A percentile compares a stretch with the other conserved stretches of the same genome.
Conservation (phyloP, 371 early-diverging fungal species). For the Actinomucor elegans region DNA sequence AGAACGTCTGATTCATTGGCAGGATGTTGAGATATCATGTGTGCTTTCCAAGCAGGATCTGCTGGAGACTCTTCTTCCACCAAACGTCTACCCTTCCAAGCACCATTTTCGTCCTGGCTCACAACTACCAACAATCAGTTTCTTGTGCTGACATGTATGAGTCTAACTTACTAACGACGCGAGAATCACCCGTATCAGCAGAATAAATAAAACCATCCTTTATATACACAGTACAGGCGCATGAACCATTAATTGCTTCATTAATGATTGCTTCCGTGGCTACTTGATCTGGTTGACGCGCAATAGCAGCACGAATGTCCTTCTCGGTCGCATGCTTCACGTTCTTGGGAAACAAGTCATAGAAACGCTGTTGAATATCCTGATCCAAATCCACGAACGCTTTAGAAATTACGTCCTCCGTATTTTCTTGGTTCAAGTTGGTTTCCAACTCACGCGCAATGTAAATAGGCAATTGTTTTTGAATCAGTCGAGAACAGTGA, state of each 20-base stretch:
- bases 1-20: constrained; percentile 34
- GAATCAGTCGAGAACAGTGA: constrained; percentile 37
- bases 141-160: too few relatives aligned
- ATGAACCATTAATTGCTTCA: constrained; percentile 74
- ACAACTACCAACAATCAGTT: constrained; percentile 43
- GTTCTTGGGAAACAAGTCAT: constrained; percentile 44
- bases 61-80: constrained; percentile 54
- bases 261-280: constrained; percentile 35
- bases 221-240: constrained; percentile 75
- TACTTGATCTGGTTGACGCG: constrained; percentile 32
- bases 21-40: constrained; percentile 48
- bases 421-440: background rate
- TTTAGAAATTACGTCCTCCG: constrained; percentile 41
- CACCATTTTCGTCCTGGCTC: constrained; percentile 45
- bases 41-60: constrained; percentile 38
- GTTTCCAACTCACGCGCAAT: constrained; percentile 35
- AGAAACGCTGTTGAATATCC: constrained; percentile 61
- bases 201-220: constrained; percentile 74
- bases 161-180: constrained; percentile 58
- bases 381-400: constrained; percentile 60
- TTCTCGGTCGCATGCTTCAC: constrained; percentile 33
- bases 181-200: constrained; percentile 78
- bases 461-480: constrained; percentile 43
- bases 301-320: constrained; percentile 41
- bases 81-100: constrained; percentile 45